Evolutionary conservation across 208 protist genomes (phyloP), one percentile per base, ranked within the genome.

Genomic region (Blastocrithidia nonstop): DNA sequence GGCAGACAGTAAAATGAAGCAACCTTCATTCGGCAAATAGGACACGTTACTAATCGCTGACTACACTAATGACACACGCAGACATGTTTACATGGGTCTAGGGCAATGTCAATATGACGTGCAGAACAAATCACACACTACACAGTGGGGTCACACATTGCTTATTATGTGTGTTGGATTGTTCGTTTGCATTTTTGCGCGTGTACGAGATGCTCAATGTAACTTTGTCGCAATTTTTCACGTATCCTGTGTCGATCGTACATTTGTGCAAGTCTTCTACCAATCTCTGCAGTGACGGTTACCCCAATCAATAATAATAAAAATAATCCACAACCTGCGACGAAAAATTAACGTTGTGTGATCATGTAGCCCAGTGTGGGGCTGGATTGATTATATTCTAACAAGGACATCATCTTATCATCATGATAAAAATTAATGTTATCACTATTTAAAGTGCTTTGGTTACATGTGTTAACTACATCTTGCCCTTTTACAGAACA

Each of bases 121-220:
- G 57, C 57, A 22, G 54, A 75, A 55, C 67, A 75, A 6, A 75
- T 63, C 21, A 62, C 58, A 33, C 67, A 75, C 3, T 47, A 53
- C n/a, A 57, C 61, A 32, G 21, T 33, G 24, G 68, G 61, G 27
- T 64, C 51, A 6, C 52, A 36, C 17, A 66, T 43, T 13, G 33
- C 43, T 27, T 40, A 46, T 43, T 66, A 60, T 9, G 58, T 71
- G 7, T 47, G 57, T 0, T 45, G 54, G 8, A 71, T 44, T 37
- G 65, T 54, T 35, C 50, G 40, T 31, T 54, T 45, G 26, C 57
- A 71, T 23, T 55, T 48, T 15, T 41, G 49, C 29, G 54, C 58
- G 32, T 65, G 58, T 0, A 45, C 48, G 0, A 57, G 64, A 7
- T 51, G 57, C 36, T 66, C 54, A 19, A 29, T 37, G 9, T 49